phyloP scores from a whole-genome alignment of 2,329 filamentous ascomycete genomes.

The Pyrenochaeta sp. region DNA sequence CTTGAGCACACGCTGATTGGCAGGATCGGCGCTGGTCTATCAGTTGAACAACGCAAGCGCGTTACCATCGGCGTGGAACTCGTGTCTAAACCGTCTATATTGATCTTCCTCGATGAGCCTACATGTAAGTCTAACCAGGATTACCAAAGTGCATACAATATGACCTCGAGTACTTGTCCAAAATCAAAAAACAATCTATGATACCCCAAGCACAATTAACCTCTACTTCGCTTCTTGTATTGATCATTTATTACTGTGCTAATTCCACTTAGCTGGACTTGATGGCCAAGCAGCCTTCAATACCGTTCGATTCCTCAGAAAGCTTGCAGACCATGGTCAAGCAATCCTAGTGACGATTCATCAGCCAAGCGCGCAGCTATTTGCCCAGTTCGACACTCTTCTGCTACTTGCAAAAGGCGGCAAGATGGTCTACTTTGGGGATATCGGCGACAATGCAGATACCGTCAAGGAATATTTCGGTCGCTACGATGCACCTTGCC shows the following conservation, averaged over 20 bases:
- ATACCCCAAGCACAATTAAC: too few relatives aligned
- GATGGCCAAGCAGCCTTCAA: conserved; percentile 75
- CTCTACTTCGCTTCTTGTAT: too few relatives aligned
- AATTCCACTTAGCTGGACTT: conserved; percentile 59
- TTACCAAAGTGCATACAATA: too few relatives aligned
- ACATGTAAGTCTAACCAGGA: conserved; percentile 55
- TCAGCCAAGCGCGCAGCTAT: conserved; percentile 81
- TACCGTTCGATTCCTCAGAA: conserved; percentile 75
- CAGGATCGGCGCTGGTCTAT: conserved; percentile 33
- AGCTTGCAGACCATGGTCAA: conserved; percentile 77
- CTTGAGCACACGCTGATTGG: conserved; percentile 39
- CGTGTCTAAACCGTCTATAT: conserved; percentile 66
- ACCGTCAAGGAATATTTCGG: conserved; percentile 66
- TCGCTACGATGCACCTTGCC: conserved; percentile 62
- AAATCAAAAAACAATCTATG: too few relatives aligned
- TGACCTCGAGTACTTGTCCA: too few relatives aligned
- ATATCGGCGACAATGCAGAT: conserved; percentile 75
- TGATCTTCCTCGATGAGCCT: conserved; percentile 79
- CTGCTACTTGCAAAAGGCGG: conserved; percentile 78
- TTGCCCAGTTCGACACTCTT: conserved; percentile 83
- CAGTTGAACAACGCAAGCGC: conserved; percentile 67
- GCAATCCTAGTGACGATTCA: conserved; percentile 88
- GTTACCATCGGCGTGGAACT: conserved; percentile 67
- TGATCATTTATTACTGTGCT: too few relatives aligned
- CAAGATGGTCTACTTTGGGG: conserved; percentile 82